Conservation (phyloP, 1,284 basidiomycete genomes). For the Melampsora larici-populina region DNA sequence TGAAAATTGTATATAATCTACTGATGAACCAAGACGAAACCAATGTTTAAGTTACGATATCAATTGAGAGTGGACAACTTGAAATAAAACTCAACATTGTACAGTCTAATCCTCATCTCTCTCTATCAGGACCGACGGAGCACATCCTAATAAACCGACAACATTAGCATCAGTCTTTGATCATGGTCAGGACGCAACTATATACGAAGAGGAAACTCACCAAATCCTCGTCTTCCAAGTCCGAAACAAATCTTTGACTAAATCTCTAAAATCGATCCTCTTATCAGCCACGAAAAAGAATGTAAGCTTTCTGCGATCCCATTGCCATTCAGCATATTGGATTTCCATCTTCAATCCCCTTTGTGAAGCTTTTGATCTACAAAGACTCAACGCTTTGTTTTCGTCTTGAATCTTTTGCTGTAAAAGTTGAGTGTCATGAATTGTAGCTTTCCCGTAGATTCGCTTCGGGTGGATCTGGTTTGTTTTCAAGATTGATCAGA, state of each 20-base stretch:
- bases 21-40: too few species aligned
- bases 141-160: constrained; percentile 37
- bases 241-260: constrained; percentile 87
- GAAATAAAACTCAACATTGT: too few species aligned
- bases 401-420: constrained; percentile 82
- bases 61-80: too few species aligned
- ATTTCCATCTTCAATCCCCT: constrained; percentile 88
- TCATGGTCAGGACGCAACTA: neutral
- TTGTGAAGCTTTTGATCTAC: constrained; percentile 82
- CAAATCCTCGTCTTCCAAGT: constrained; percentile 50
- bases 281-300: constrained; percentile 97
- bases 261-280: constrained; percentile 92
- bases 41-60: too few species aligned
- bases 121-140: constrained; percentile 25
- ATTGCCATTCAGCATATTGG: constrained; percentile 96
- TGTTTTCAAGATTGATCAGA: constrained; percentile 23
- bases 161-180: constrained; percentile 20
- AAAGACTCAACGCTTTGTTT: constrained; percentile 82
- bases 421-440: constrained; percentile 74
- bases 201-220: constrained; percentile 48
- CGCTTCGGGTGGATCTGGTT: constrained; percentile 95
- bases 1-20: too few species aligned
- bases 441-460: constrained; percentile 87
- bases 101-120: too few species aligned
- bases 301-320: constrained; percentile 94